Evolutionary conservation across 2,329 filamentous ascomycete species (phyloP).

Genomic region (Beauveria rudraprayagi): DNA sequence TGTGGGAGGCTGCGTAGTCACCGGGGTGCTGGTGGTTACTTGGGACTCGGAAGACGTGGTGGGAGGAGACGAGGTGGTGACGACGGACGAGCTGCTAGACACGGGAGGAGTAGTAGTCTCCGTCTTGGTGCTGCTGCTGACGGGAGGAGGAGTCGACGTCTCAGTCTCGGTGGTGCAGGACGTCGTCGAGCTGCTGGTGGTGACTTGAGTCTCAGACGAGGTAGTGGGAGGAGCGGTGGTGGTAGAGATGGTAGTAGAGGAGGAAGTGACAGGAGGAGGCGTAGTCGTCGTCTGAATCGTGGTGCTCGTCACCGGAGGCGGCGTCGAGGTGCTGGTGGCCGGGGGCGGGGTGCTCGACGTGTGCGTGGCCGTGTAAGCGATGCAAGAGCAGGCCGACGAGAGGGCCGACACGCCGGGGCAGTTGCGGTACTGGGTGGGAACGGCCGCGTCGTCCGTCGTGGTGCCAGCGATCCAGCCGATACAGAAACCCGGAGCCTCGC

Average conservation of each 20-base stretch:
- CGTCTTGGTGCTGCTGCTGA: neutral
- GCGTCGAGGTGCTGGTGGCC: slow-evolving; percentile 10
- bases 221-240: slow-evolving; percentile 10
- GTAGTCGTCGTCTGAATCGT: slow-evolving; percentile 2
- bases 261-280: neutral
- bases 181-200: slow-evolving; percentile 16
- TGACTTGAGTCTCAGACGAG: neutral
- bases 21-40: slow-evolving; percentile 10
- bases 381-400: slow-evolving; percentile 31
- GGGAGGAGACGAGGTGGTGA: slow-evolving; percentile 4
- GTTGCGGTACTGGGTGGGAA: slow-evolving; percentile 25
- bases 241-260: slow-evolving; percentile 2
- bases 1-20: slow-evolving; percentile 8
- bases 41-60: neutral
- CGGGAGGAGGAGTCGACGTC: slow-evolving; percentile 6
- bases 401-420: slow-evolving; percentile 20
- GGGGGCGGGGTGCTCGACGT: slow-evolving; percentile 12
- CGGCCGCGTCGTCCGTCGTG: slow-evolving; percentile 19
- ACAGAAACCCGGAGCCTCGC: slow-evolving; percentile 25
- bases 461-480: slow-evolving; percentile 23
- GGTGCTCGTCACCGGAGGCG: slow-evolving; percentile 3
- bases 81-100: neutral
- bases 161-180: slow-evolving; percentile 23
- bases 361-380: slow-evolving; percentile 28
- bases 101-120: slow-evolving; percentile 1